Base-by-base conservation (phyloP, 306 rosid species). In the Cajanus cajan region DNA sequence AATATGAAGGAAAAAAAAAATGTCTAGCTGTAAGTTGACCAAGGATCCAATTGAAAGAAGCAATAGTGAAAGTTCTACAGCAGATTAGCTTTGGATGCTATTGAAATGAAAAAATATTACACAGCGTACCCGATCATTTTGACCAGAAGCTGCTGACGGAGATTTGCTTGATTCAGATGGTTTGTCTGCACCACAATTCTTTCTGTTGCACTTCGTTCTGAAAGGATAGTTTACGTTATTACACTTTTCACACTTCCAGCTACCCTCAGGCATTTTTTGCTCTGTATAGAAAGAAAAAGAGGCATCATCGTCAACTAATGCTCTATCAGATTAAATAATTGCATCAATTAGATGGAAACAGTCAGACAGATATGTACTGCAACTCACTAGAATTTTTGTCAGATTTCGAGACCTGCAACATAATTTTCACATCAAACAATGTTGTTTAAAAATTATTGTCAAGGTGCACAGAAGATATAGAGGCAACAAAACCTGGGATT, bases 191-290 rank as follows among this genome's bases (percentile, higher is more conserved):
- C 99, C 99, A 78, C 99, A 96, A 71, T 96, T 93, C 88, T 96
- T 98, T 80, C 97, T 89, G 87, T 96, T 96, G 90, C 99, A 96
- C 88, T 96, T 96, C 83, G 91, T 96, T 84, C 99, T 85, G 87
- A 96, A 96, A 12, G 99, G 99, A 84, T 91, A 96, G 15, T 96
- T 96, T 66, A 96, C 87, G 78, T 96, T 96, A 76, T 96, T 96
- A 80, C 99, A 96, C 82, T 96, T 91, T 83, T 93, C 97, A 37
- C 99, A 96, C 76, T 93, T 93, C 99, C 99, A 96, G 90, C 99
- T 96, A 64, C 99, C 99, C 76, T 96, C 99, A 0, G 94, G 99
- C 86, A 87, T 93, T 87, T 96, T 96, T 91, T 91, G 99, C 85
- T 96, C 98, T 96, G 89, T 34, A 90, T 82, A 24, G 55, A 78